Conservation (phyloP, 2,329 filamentous ascomycete genomes). For the Fusarium hostae region DNA sequence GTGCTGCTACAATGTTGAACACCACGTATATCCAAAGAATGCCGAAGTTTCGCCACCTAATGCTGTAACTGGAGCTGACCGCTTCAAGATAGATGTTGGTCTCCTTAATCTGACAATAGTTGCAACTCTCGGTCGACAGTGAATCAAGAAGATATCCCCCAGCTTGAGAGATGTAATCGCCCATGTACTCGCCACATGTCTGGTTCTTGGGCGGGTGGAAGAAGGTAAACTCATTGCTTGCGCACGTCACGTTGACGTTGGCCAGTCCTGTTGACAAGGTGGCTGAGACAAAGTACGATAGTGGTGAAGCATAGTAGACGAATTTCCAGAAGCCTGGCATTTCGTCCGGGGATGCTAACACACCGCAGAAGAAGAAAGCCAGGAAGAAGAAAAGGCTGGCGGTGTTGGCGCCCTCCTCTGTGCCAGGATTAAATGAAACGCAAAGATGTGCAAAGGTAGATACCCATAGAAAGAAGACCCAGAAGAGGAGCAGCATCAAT, state of each 20-base stretch:
- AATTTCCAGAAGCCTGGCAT: slow-evolving; percentile 79
- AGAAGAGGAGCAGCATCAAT: slow-evolving; percentile 74
- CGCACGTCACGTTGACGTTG: slow-evolving; percentile 59
- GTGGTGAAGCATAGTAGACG: slow-evolving; percentile 76
- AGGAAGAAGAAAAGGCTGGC: slow-evolving; percentile 74
- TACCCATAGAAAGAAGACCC: slow-evolving; percentile 73
- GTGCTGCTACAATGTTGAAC: slow-evolving; percentile 62
- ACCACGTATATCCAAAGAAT: slow-evolving; percentile 64
- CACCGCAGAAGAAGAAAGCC: slow-evolving; percentile 71
- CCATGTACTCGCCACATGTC: slow-evolving; percentile 68
- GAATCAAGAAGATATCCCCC: slow-evolving; percentile 67
- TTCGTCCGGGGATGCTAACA: slow-evolving; percentile 66
- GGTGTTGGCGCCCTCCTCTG: slow-evolving; percentile 74
- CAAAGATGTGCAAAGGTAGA: slow-evolving; percentile 74
- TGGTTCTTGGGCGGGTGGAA: slow-evolving; percentile 66
- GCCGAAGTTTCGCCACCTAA: slow-evolving; percentile 68
- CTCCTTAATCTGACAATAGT: slow-evolving; percentile 56
- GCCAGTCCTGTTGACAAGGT: slow-evolving; percentile 45
- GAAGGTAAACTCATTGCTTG: slow-evolving; percentile 69
- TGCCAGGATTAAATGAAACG: slow-evolving; percentile 71
- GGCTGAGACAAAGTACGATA: slow-evolving; percentile 46
- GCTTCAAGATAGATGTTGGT: slow-evolving; percentile 55
- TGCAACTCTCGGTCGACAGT: slow-evolving; percentile 58
- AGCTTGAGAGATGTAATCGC: slow-evolving; percentile 52
- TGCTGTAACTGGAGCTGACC: slow-evolving; percentile 57